Evolutionary conservation across 139 green algal species (phyloP), one percentile per base, ranked within the genome.

Genomic region (Coelastrella sp.): DNA sequence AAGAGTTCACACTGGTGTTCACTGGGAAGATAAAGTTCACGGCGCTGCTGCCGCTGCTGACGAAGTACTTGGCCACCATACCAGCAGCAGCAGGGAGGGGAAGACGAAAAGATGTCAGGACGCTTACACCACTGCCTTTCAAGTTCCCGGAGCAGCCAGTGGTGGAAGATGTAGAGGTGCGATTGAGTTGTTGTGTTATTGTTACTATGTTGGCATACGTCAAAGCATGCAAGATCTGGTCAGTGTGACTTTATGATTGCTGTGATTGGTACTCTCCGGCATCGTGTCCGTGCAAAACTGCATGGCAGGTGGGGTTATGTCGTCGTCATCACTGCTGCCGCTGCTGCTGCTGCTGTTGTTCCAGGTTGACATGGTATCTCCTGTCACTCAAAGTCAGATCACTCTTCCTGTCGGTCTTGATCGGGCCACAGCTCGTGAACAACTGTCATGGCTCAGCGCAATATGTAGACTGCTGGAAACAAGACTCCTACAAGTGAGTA

Each of bases 1-100:
- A 90, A 48, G 91, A 96, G 83, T 97, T 95, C 89, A 96, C 89
- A 6, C 41, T 97, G 1, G 90, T 91, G 43, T 59, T 96, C 67
- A 94, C 89, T 19, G 93, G 92, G 86, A 71, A 71, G 34, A 38
- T 85, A 5, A 71, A 40, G 37, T 71, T 84, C 15, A 17, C 5
- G 6, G 51, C 43, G 35, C 72, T 87, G 35, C 53, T 72, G 53
- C 81, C 67, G 4, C 21, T 86, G 5, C 23, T 81, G 11, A 72
- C 66, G 27, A 50, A 32, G 5, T 80, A 67, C 66, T 38, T 86
- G 64, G 67, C 80, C 21, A 86, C 80, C 4, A 86, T 79, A 41
- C 80, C 80, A 19, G 6, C 48, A 41, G 64, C 50, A 35, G 15
- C 30, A 13, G 79, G 67, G 32, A 23, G 67, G 17, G 45, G 80